Evolutionary conservation across 345 rosid species (phyloP).

Genomic region (Syzygium aromaticum): DNA sequence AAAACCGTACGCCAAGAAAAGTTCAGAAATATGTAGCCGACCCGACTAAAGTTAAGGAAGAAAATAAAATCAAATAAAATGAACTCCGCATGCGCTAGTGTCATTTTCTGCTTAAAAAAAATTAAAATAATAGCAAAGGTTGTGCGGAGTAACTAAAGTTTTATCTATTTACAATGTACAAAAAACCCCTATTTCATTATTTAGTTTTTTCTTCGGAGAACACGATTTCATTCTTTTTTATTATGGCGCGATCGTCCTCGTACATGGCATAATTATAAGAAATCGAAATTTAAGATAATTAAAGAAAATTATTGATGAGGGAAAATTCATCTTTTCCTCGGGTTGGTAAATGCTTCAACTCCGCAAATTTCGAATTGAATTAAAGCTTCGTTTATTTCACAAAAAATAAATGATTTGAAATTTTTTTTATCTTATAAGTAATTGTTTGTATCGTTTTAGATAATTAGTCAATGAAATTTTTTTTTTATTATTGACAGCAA

Average conservation of each 20-base stretch:
- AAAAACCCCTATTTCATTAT: neutral
- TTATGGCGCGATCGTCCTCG: neutral
- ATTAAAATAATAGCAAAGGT: neutral
- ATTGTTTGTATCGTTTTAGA: neutral
- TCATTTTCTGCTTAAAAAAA: neutral
- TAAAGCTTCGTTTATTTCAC: fast-evolving
- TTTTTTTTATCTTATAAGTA: neutral
- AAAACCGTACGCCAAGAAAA: neutral
- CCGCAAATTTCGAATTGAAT: neutral
- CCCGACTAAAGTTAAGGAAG: neutral
- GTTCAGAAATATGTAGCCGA: neutral
- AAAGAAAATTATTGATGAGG: neutral
- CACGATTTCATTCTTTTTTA: neutral
- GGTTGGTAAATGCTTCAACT: neutral
- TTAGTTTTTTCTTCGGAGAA: neutral
- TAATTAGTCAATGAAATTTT: neutral
- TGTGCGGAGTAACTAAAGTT: neutral
- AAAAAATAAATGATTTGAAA: neutral
- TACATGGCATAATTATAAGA: neutral
- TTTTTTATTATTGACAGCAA: neutral
- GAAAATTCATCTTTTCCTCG: neutral
- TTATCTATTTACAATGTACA: neutral
- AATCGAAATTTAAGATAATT: neutral
- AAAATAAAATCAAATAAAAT: neutral
- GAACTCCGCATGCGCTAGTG: neutral